phyloP scores from a whole-genome alignment of 2,329 filamentous ascomycete species.

The Sarocladiaceae sp. region DNA sequence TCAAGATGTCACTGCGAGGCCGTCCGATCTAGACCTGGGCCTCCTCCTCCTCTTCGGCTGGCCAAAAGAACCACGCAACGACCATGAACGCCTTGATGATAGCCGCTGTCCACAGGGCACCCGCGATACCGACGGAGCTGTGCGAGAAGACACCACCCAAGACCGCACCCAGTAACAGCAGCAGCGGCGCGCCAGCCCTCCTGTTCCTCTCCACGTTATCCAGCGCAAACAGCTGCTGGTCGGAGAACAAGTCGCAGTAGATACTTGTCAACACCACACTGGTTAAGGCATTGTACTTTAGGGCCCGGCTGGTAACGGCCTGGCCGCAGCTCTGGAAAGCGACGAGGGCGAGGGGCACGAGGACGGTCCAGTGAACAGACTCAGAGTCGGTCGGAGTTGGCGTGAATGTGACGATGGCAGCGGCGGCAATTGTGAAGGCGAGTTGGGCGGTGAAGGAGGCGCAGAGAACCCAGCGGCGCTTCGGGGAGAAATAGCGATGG shows the following conservation, averaged over 20 bases:
- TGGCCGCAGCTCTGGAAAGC: conserved; percentile 76
- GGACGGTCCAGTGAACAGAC: conserved; percentile 50
- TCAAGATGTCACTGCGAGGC: too few relatives aligned
- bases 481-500: conserved; percentile 56
- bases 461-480: conserved; percentile 59
- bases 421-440: conserved; percentile 43
- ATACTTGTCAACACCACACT: conserved; percentile 76
- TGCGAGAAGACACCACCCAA: conserved; percentile 43
- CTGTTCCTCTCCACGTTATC: conserved; percentile 45
- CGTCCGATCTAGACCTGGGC: conserved; percentile 3
- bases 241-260: conserved; percentile 74
- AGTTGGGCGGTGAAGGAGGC: conserved; percentile 50
- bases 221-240: conserved; percentile 41
- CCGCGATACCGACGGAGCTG: conserved; percentile 40
- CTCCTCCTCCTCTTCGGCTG: conserved; percentile 28
- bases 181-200: conserved; percentile 40
- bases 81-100: conserved; percentile 50
- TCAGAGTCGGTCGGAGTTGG: conserved; percentile 33
- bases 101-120: conserved; percentile 54
- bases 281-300: conserved; percentile 65
- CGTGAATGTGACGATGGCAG: conserved; percentile 44
- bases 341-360: conserved; percentile 61
- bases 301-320: conserved; percentile 64
- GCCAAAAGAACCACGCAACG: conserved; percentile 56
- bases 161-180: conserved; percentile 44